These are phyloP conservation scores for Debaryomyces coudertii DNA, from an alignment of 1,139 yeast species.

Conservation along the genomic window DNA sequence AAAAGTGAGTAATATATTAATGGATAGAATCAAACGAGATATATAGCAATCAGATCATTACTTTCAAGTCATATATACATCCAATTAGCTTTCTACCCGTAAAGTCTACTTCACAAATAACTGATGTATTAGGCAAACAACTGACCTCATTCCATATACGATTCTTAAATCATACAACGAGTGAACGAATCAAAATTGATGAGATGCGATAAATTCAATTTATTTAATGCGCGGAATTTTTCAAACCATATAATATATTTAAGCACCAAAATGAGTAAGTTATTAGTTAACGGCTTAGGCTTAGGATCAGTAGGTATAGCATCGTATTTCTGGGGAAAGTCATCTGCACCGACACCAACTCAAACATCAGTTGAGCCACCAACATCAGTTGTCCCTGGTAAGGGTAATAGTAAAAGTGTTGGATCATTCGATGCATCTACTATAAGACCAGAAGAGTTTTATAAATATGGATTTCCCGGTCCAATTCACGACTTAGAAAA, in stretches of 20 bases:
- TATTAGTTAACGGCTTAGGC: conserved; percentile 34
- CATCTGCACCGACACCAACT: conserved; percentile 21
- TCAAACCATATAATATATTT: background rate
- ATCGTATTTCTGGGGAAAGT: conserved; percentile 48
- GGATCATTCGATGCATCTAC: conserved; percentile 30
- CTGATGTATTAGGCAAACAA: too few relatives aligned
- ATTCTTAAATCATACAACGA: background rate
- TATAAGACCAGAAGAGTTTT: conserved; percentile 73
- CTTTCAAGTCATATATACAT: too few relatives aligned
- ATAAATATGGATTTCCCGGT: conserved; percentile 92
- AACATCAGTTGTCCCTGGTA: conserved; percentile 19
- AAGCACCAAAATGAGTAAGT: conserved; percentile 32
- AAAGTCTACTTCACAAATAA: too few relatives aligned
- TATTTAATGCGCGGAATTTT: conserved; percentile 3
- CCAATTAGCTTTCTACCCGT: too few relatives aligned
- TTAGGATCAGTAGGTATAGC: conserved; percentile 45
- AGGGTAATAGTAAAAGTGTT: conserved; percentile 15
- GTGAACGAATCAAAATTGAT: background rate
- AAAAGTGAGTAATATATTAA: conserved; percentile 22
- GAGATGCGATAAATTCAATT: conserved; percentile 1
- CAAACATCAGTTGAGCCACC: conserved; percentile 6
- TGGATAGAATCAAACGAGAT: background rate
- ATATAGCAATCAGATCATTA: background rate
- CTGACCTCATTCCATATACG: too few relatives aligned
- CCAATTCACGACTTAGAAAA: conserved; percentile 83